Evolutionary conservation across 208 protist genomes (phyloP).

Genomic region (Leishmania turanica): DNA sequence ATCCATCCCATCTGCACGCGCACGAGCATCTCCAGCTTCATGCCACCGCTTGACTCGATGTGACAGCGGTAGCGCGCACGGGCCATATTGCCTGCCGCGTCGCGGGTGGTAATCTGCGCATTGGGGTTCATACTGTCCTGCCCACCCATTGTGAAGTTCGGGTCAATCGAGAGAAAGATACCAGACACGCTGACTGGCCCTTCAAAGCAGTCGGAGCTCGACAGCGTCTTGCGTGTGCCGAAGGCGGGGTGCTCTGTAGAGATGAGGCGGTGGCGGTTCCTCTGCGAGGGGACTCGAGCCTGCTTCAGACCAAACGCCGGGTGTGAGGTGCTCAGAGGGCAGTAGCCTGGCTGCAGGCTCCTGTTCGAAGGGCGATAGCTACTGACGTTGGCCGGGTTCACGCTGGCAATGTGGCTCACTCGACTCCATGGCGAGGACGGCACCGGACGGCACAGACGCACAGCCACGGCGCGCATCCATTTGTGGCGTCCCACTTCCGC

Average conservation of each 20-base stretch:
- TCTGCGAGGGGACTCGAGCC: constrained; percentile 35
- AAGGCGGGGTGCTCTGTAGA: constrained; percentile 81
- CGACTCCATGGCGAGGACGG: constrained; percentile 1
- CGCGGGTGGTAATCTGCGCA: constrained; percentile 81
- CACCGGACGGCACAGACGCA: neutral
- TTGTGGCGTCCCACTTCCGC: neutral
- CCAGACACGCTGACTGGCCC: constrained; percentile 75
- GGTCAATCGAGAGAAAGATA: constrained; percentile 83
- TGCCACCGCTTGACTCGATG: constrained; percentile 51
- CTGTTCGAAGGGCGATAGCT: constrained; percentile 28
- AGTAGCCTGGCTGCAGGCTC: constrained; percentile 34
- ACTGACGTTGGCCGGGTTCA: constrained; percentile 35
- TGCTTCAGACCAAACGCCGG: constrained; percentile 75
- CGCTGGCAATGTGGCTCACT: constrained; percentile 26
- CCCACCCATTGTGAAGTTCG: constrained; percentile 59
- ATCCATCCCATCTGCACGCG: constrained; percentile 87
- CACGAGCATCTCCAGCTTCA: constrained; percentile 81
- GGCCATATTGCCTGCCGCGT: constrained; percentile 73
- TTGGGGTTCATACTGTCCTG: constrained; percentile 80
- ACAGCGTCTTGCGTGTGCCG: constrained; percentile 49
- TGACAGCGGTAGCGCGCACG: constrained; percentile 77
- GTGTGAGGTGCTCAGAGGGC: constrained; percentile 63
- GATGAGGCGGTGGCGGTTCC: constrained; percentile 33
- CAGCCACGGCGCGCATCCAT: constrained; percentile 1
- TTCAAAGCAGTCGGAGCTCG: constrained; percentile 58